Evolutionary conservation across 495 filamentous ascomycete genomes (phyloP), one percentile per base, ranked within the genome.

Genomic region (Niebla homalea): DNA sequence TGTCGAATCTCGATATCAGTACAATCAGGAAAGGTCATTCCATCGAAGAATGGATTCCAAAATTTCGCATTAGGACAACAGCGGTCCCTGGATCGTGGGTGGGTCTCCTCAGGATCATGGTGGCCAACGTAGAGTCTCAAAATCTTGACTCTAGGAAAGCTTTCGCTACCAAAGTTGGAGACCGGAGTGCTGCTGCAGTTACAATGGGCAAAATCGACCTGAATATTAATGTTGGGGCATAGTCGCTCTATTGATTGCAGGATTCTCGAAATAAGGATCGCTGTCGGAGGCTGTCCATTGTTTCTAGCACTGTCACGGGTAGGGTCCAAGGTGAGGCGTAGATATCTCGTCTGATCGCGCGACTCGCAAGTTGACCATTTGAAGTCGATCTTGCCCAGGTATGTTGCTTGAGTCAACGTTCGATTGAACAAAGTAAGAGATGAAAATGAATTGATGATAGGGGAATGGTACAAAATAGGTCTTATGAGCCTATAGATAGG

Each of bases 11-110:
- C 56, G 21, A 58, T 53, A 12, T 46, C 23, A 10, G 32, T 43
- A 41, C 53, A 51, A 23, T 58, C 52, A 22, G 48, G 52, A 42
- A 55, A 58, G 12, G 43, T 44, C 11, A 43, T 26, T 4, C 54
- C 54, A 35, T 65, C 63, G 50, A 65, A 62, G 29, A 65, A 60
- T 19, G 61, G 63, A 32, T 50, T 54, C 61, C 63, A 65, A 47
- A 65, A 65, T 18, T 60, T 56, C 21, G 43, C 8, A 36, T 60
- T 60, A 39, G 63, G 63, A 14, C 26, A 29, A 32, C 63, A 65
- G 11, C 37, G 47, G 19, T 50, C 46, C 48, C 43, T 50, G 10
- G 40, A 42, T 16, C 45, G 16, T 22, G 43, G 42, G 39, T 45
- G 23, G 5, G 23, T 53, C 41, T 42, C 48, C 6, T 38, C 40